phyloP scores from a whole-genome alignment of 345 rosid species.

The Corymbia maculata region DNA sequence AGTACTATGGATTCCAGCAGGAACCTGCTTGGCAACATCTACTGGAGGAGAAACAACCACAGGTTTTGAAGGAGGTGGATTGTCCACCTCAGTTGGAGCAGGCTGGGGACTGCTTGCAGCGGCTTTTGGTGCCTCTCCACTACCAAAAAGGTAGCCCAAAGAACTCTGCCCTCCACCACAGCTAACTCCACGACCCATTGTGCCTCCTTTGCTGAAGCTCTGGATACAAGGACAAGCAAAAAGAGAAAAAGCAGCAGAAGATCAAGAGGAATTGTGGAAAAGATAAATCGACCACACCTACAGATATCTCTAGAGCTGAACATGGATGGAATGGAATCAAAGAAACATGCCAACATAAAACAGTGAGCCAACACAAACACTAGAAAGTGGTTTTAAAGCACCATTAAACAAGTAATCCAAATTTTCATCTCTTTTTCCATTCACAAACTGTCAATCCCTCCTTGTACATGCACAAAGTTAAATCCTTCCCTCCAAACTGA shows the following conservation, averaged over 20 bases:
- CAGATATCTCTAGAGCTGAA: not conserved
- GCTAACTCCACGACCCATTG: constrained; percentile 79
- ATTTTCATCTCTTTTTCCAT: not conserved
- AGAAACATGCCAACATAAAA: not conserved
- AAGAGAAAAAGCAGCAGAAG: not conserved
- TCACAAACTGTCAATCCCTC: not conserved
- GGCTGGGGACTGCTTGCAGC: constrained; percentile 19
- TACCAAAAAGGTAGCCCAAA: constrained; percentile 69
- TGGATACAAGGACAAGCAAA: not conserved
- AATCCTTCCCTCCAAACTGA: not conserved
- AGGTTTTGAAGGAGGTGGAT: constrained; percentile 25
- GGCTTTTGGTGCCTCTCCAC: constrained; percentile 64
- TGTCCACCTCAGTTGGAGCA: constrained; percentile 18
- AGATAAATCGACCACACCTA: not conserved
- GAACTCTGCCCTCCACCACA: constrained; percentile 89
- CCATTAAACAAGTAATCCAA: not conserved
- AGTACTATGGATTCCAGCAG: constrained; percentile 55
- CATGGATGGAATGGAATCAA: not conserved
- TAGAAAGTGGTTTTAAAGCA: not conserved
- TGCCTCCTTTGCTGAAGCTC: not conserved
- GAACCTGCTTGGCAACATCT: constrained; percentile 40
- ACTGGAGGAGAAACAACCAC: constrained; percentile 29
- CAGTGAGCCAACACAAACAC: not conserved
- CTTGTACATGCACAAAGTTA: not conserved
- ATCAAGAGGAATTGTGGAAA: not conserved